Evolutionary conservation across 2,329 filamentous ascomycete genomes (phyloP).

Genomic region (Pseudogymnoascus sp.): DNA sequence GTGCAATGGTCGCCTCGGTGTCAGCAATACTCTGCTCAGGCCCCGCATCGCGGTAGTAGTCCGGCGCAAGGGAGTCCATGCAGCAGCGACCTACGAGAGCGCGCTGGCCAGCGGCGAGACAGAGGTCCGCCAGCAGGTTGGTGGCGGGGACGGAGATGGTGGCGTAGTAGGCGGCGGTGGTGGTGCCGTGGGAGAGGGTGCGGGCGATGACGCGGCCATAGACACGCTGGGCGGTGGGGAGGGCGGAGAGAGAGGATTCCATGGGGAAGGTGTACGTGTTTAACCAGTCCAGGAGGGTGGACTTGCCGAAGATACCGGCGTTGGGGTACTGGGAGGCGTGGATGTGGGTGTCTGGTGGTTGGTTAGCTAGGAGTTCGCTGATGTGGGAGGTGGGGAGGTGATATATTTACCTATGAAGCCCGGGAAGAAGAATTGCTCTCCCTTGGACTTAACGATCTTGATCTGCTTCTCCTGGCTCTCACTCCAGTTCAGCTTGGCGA

Average conservation of each 20-base stretch:
- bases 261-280: constrained; percentile 92
- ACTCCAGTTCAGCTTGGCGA: constrained; percentile 27
- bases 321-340: constrained; percentile 96
- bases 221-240: constrained; percentile 55
- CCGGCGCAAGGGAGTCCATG: constrained; percentile 76
- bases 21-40: constrained; percentile 47
- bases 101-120: constrained; percentile 69
- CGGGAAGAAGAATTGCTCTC: constrained; percentile 70
- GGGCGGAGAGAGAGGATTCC: constrained; percentile 64
- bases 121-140: constrained; percentile 83
- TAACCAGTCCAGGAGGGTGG: constrained; percentile 88
- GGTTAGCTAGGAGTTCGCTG: constrained; percentile 18
- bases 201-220: constrained; percentile 72
- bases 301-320: constrained; percentile 84
- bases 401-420: constrained; percentile 61
- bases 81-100: constrained; percentile 91
- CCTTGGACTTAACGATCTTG: constrained; percentile 18
- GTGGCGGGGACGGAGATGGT: constrained; percentile 81
- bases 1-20: constrained; percentile 52
- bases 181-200: constrained; percentile 84
- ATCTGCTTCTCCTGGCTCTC: not conserved
- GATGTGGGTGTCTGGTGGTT: constrained; percentile 74
- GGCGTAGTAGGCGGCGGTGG: constrained; percentile 89
- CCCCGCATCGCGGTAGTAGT: constrained; percentile 70
- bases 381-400: not conserved